A percentile compares a stretch with the other conserved stretches of the same genome.
Evolutionary conservation across 1,284 basidiomycete genomes (phyloP).

Genomic region (Amylostereum chailletii): DNA sequence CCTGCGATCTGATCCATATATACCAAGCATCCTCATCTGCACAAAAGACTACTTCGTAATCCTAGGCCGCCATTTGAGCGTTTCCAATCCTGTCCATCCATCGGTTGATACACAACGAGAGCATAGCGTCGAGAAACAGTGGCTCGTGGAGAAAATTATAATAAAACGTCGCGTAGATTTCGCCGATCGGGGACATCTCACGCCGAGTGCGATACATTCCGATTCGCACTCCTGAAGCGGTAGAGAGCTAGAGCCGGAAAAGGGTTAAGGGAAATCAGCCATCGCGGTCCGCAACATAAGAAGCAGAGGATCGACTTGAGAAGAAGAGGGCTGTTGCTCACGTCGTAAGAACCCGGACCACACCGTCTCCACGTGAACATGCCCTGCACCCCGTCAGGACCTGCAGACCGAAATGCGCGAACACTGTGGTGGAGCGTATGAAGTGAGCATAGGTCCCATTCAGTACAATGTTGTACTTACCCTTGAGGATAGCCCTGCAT

Average conservation of each 20-base stretch:
- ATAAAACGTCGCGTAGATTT: conserved; percentile 50
- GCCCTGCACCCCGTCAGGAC: conserved; percentile 47
- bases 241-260: conserved; percentile 31
- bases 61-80: no score
- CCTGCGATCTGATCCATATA: no score
- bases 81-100: conserved; percentile 54
- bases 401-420: conserved; percentile 42
- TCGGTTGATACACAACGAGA: conserved; percentile 62
- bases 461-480: background rate
- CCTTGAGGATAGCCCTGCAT: background rate
- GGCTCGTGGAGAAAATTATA: conserved; percentile 52
- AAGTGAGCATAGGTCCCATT: background rate
- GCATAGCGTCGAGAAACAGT: conserved; percentile 52
- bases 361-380: conserved; percentile 24
- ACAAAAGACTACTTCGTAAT: no score
- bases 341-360: conserved; percentile 46
- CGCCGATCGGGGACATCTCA: conserved; percentile 49
- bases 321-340: conserved; percentile 20
- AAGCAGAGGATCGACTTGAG: background rate
- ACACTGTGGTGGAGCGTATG: conserved; percentile 29
- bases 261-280: background rate
- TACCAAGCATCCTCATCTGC: no score
- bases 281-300: background rate
- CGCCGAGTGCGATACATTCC: conserved; percentile 48
- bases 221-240: conserved; percentile 36